Base-by-base conservation (phyloP, 1,139 yeast species). In the Hansenula lynferdii region DNA sequence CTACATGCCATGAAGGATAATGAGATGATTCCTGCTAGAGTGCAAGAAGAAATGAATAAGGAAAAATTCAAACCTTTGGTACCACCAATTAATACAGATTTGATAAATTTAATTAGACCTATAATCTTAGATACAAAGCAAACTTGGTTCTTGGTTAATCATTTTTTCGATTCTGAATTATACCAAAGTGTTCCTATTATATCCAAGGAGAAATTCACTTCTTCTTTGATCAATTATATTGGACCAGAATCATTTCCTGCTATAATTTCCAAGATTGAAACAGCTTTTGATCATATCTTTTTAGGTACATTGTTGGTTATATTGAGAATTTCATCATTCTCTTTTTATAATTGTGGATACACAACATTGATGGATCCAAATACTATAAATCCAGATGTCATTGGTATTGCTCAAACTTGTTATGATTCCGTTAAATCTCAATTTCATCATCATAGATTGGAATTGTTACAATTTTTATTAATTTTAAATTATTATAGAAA, bases 111-210 rank as follows among this genome's bases (percentile, higher is more conserved):
- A 4, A 37, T 40, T 4, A 35, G 22, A 23, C 32, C 37, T n/a
- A 17, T 34, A 11, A 22, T 40, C 15, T n/a, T 23, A 9, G 31
- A 35, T 11, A 25, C 28, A 5, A 15, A 24, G 6, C 15, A 34
- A 4, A 28, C 33, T 2, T 32, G 25, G 23, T 23, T 20, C 7
- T 20, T 37, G 14, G 37, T 40, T 4, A 6, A 26, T 6, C 36
- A 37, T 26, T 40, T 40, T 29, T 40, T 40, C 19, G 37, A 37
- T 14, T 17, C 37, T n/a, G 41, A 40, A 21, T 12, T 40, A 6
- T 35, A 24, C 20, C 17, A 19, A 4, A n/a, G 23, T 11, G 31
- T 20, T 17, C 31, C 41, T 6, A 32, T 40, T 30, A 21, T 40
- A 19, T 17, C 21, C 8, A 40, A 37, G 10, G 29, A 35, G 7